Base-by-base conservation (phyloP, 169 alveolate genomes). In the Eimeria falciformis region DNA sequence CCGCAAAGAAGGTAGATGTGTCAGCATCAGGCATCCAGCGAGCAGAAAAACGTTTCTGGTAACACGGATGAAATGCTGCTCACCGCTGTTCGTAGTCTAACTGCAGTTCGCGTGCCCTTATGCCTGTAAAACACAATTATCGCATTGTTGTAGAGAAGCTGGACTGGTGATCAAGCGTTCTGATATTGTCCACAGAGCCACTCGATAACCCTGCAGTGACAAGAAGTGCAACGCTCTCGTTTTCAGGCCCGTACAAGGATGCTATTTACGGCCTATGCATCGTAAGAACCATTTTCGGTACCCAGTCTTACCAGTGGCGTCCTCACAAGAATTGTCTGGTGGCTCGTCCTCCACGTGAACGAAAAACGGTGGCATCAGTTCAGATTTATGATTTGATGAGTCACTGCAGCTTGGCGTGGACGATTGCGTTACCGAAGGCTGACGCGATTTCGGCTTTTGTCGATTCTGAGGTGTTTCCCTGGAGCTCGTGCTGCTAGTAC, bases 61-160 rank as follows among this genome's bases (percentile, higher is more conserved):
- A 3, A 53, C 17, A 53, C 1, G 0, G 65, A 53, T 12, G 65
- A 53, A 21, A 53, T 3, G 65, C 2, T 71, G 90, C 90, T 53
- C 33, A 81, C 90, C 90, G 73, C 77, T 81, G 90, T 56, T 81
- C 90, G 90, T 81, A 81, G 43, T 81, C 77, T 25, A 81, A 62
- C 77, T 81, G 90, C 37, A 81, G 47, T 65, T 81, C 77, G 29
- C 90, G 90, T 4, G 90, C 90, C 58, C 90, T 50, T 75, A 81
- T n/a, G 21, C 90, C 90, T 81, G 90, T 23, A 56, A 43, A 56
- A 33, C 40, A 33, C 40, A 33, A 33, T 33, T 33, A 33, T 33
- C 40, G 40, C 40, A 33, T 33, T 33, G 40, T 33, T 33, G 40
- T 33, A 2, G 40, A 33, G 40, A 33, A 33, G 40, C 40, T 33